Percentiles rank a stretch among this genome's conserved stretches.
Conservation (phyloP, 441 rosid species). For the Bocquillonia castaneifolia region DNA sequence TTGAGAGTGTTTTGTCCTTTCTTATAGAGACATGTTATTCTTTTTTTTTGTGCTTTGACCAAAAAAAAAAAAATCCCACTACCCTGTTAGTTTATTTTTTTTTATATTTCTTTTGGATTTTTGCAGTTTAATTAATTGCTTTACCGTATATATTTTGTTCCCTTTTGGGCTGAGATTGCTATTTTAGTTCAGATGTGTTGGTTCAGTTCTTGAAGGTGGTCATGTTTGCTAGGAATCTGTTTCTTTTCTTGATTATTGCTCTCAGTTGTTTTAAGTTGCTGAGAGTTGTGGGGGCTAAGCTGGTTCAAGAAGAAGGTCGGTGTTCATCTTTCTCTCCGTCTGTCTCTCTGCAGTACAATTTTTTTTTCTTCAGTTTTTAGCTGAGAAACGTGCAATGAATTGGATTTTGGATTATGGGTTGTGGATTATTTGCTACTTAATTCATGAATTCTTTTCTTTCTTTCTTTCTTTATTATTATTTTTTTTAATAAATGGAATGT, state of each 20-base stretch:
- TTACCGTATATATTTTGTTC: too few relatives aligned
- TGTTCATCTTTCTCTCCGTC: conserved; percentile 6
- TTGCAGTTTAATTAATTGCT: too few relatives aligned
- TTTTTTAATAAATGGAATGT: too few relatives aligned
- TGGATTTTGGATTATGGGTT: conserved; percentile 2
- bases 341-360: background rate
- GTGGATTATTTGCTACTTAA: background rate
- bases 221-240: conserved; percentile 31
- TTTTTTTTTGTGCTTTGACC: too few relatives aligned
- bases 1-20: too few relatives aligned
- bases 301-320: conserved; percentile 62
- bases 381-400: conserved; percentile 16
- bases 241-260: conserved; percentile 36
- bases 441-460: background rate
- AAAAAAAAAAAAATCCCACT: too few relatives aligned
- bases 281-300: conserved; percentile 36
- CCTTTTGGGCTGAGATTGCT: too few relatives aligned
- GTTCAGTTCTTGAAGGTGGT: conserved; percentile 4
- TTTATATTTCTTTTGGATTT: too few relatives aligned
- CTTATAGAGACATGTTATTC: too few relatives aligned
- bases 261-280: conserved; percentile 40
- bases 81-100: too few relatives aligned
- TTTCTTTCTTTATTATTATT: too few relatives aligned
- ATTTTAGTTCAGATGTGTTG: too few relatives aligned
- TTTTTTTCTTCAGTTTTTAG: conserved; percentile 5